Evolutionary conservation across 805 yeast species (phyloP).

Genomic region (Torulaspora microellipsoides): DNA sequence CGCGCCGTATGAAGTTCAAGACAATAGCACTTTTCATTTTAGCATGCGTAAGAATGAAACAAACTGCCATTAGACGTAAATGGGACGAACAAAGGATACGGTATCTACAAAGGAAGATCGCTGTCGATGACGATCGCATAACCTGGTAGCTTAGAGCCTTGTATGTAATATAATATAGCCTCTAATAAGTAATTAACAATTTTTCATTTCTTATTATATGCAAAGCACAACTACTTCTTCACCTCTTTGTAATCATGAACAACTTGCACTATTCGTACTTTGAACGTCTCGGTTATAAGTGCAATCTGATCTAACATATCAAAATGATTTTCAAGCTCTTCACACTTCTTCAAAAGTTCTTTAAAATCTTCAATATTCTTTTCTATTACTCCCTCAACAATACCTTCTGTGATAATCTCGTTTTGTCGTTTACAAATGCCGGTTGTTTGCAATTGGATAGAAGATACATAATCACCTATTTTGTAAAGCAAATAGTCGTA

Average conservation of each 20-base stretch:
- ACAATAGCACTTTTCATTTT: slow-evolving; percentile 29
- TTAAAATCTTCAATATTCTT: slow-evolving; percentile 40
- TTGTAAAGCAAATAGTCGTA: slow-evolving; percentile 63
- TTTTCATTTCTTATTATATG: too few relatives aligned
- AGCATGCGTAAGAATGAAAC: slow-evolving; percentile 30
- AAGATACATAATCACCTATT: slow-evolving; percentile 51
- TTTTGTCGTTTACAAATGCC: slow-evolving; percentile 26
- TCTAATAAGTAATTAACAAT: too few relatives aligned
- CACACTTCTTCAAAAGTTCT: slow-evolving; percentile 41
- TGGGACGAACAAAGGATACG: slow-evolving; percentile 27
- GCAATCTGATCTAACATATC: slow-evolving; percentile 49
- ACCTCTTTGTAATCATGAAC: slow-evolving; percentile 26
- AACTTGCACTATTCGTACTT: slow-evolving; percentile 32
- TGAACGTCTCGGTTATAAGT: slow-evolving; percentile 39
- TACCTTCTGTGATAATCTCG: slow-evolving; percentile 24
- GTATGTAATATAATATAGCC: too few relatives aligned
- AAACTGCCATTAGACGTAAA: slow-evolving; percentile 20
- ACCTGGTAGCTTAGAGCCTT: slow-evolving; percentile 19
- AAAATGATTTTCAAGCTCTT: slow-evolving; percentile 48
- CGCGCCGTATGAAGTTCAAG: slow-evolving; percentile 22
- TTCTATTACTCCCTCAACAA: slow-evolving; percentile 35
- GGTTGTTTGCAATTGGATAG: slow-evolving; percentile 43
- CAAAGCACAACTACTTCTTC: slow-evolving; percentile 1
- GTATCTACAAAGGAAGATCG: slow-evolving; percentile 27
- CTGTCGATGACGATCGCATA: slow-evolving; percentile 22